Evolutionary conservation across 1,139 yeast species (phyloP).

Genomic region (Pichia sp.): DNA sequence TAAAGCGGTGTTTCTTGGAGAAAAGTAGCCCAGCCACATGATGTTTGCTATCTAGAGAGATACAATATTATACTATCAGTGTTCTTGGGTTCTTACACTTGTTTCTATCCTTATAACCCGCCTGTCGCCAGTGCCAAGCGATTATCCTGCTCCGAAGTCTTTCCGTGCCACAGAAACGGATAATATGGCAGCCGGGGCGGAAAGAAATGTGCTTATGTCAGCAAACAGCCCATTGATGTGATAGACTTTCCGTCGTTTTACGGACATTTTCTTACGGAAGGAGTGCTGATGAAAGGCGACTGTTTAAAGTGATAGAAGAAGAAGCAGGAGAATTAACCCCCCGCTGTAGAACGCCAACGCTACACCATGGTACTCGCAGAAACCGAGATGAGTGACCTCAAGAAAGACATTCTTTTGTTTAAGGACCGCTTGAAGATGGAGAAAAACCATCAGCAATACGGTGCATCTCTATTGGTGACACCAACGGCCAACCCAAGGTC

Average conservation of each 20-base stretch:
- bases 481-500: conserved; percentile 24
- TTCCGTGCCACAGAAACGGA: too few relatives aligned
- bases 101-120: too few relatives aligned
- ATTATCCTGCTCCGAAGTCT: too few relatives aligned
- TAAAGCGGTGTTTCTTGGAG: too few relatives aligned
- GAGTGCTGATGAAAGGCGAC: background rate
- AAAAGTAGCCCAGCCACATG: too few relatives aligned
- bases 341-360: background rate
- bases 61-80: too few relatives aligned
- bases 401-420: conserved; percentile 25
- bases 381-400: conserved; percentile 11
- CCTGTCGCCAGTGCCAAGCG: too few relatives aligned
- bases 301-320: background rate
- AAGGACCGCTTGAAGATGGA: conserved; percentile 23
- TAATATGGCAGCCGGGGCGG: background rate
- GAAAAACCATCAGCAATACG: conserved; percentile 8
- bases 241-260: background rate
- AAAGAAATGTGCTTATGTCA: background rate
- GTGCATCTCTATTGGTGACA: background rate
- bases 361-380: conserved; percentile 9
- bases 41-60: too few relatives aligned
- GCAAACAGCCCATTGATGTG: background rate
- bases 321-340: background rate
- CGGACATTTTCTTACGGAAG: too few relatives aligned
- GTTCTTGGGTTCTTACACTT: too few relatives aligned